These are phyloP conservation scores for Fusarium abutilonis DNA, from an alignment of 2,329 filamentous ascomycete genomes.

Conservation along the genomic window DNA sequence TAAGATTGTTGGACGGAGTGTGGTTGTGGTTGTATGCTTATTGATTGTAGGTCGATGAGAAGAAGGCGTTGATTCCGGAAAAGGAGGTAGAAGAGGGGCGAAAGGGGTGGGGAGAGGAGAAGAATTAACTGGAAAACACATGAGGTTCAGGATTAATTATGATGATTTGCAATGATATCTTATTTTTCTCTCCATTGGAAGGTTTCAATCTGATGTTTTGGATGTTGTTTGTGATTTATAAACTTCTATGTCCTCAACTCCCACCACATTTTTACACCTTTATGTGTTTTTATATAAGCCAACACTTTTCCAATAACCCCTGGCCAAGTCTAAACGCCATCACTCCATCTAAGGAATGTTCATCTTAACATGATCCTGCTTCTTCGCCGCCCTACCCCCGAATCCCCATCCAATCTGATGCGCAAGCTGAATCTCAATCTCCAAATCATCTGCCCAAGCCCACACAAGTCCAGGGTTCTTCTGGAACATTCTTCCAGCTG, in stretches of 20 bases:
- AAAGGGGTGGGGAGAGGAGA: neutral
- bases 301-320: neutral
- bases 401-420: constrained; percentile 68
- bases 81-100: constrained; percentile 20
- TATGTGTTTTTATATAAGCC: too few species aligned
- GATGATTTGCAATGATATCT: neutral
- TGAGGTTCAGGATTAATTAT: neutral
- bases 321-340: too few species aligned
- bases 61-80: constrained; percentile 6
- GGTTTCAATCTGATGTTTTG: too few species aligned
- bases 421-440: constrained; percentile 57
- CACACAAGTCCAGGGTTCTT: constrained; percentile 68
- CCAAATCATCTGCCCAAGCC: constrained; percentile 64
- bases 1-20: neutral
- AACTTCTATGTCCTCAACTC: too few species aligned
- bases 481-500: constrained; percentile 64
- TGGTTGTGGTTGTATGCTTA: neutral
- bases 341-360: constrained; percentile 1
- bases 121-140: neutral
- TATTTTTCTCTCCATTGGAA: too few species aligned
- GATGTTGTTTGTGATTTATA: too few species aligned
- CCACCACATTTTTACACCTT: too few species aligned
- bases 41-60: constrained; percentile 9
- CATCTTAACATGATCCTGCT: constrained; percentile 21
- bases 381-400: constrained; percentile 50